Conservation (phyloP, 225 moss, liverwort and hornwort genomes). For the Marchantia polymorpha region DNA sequence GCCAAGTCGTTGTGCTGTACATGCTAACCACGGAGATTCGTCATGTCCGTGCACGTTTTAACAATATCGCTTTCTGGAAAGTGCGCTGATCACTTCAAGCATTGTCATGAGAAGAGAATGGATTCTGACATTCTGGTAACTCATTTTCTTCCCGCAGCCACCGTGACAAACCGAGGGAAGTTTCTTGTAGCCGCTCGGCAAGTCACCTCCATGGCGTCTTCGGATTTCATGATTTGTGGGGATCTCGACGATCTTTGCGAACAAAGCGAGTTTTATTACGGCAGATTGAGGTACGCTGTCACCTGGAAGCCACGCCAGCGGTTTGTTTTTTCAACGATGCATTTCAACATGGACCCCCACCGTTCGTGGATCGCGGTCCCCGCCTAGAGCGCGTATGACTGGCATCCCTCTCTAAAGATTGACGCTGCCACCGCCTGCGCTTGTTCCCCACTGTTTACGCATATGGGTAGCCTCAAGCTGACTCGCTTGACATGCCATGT, state of each 20-base stretch:
- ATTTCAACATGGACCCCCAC: too few relatives aligned
- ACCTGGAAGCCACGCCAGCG: not conserved
- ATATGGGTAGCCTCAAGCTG: not conserved
- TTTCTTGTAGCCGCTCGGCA: conserved; percentile 15
- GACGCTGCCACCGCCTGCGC: too few relatives aligned
- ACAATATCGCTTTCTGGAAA: not conserved
- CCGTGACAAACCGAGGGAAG: conserved; percentile 18
- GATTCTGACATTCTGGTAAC: not conserved
- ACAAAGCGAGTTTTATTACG: conserved; percentile 10
- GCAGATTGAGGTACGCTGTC: conserved; percentile 9
- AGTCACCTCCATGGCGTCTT: not conserved
- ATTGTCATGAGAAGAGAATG: not conserved
- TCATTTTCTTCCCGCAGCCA: conserved; percentile 5
- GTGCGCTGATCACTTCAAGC: not conserved
- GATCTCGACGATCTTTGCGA: conserved; percentile 15
- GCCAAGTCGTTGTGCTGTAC: too few relatives aligned
- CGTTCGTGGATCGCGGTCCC: too few relatives aligned
- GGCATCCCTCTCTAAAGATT: too few relatives aligned
- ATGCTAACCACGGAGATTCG: not conserved
- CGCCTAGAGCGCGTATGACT: too few relatives aligned
- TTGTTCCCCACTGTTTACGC: too few relatives aligned
- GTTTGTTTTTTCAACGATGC: too few relatives aligned
- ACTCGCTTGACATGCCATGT: not conserved
- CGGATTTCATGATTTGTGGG: conserved; percentile 20
- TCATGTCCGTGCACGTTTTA: not conserved